Evolutionary conservation across 2,329 filamentous ascomycete species (phyloP).

Genomic region (Ascochyta lentis): DNA sequence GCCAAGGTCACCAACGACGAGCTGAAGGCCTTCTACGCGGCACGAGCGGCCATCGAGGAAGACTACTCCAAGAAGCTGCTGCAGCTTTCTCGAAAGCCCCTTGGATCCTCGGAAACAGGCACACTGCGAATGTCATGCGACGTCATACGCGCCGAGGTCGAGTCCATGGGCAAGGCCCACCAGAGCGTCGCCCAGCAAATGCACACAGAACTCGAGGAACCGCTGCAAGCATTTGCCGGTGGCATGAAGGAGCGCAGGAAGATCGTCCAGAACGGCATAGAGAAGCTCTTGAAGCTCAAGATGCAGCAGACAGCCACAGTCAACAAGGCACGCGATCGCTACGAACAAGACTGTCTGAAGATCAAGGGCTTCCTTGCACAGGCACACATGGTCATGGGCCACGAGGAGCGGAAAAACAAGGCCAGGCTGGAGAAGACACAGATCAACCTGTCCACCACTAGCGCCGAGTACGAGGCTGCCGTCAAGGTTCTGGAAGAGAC

Average conservation of each 20-base stretch:
- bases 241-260: constrained; percentile 96
- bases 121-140: constrained; percentile 85
- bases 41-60: constrained; percentile 91
- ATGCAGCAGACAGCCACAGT: constrained; percentile 87
- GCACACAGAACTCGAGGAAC: constrained; percentile 95
- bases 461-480: constrained; percentile 90
- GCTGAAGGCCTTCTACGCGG: constrained; percentile 87
- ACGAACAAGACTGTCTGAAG: constrained; percentile 96
- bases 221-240: constrained; percentile 86
- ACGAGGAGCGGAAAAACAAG: constrained; percentile 98
- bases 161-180: constrained; percentile 93
- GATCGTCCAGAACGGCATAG: constrained; percentile 92
- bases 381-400: constrained; percentile 99
- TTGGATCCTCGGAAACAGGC: constrained; percentile 87
- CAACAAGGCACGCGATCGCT: constrained; percentile 95
- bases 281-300: constrained; percentile 93
- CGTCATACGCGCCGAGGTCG: constrained; percentile 84
- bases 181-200: constrained; percentile 90
- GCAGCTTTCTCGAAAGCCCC: constrained; percentile 82
- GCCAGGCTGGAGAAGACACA: constrained; percentile 98
- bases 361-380: constrained; percentile 99
- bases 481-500: constrained; percentile 95
- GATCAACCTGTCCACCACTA: constrained; percentile 88
- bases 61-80: constrained; percentile 92
- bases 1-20: constrained; percentile 92